Evolutionary conservation across 148 eudicot species (phyloP).

Genomic region (Cornus controversa): DNA sequence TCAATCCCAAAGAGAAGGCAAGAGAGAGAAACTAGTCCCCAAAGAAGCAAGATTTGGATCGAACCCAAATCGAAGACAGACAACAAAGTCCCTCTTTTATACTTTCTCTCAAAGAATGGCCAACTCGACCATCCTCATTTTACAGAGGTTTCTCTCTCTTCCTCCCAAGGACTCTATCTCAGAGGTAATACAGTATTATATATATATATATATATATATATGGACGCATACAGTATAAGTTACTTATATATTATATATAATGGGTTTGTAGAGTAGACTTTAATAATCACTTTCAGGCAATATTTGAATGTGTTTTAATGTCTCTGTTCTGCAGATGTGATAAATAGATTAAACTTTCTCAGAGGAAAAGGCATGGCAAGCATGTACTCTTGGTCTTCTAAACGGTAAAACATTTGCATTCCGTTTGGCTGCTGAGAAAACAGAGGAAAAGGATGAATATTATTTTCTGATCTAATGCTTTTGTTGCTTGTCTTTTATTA

Average conservation of each 20-base stretch:
- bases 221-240: no score
- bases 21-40: conserved; percentile 16
- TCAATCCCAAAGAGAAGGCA: conserved; percentile 13
- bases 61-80: background rate
- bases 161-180: conserved; percentile 38
- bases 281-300: no score
- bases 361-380: conserved; percentile 33
- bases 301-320: background rate
- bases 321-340: conserved; percentile 21
- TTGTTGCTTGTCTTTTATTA: background rate
- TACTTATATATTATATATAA: no score
- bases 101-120: conserved; percentile 39
- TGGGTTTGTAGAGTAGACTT: no score
- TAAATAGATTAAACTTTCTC: conserved; percentile 20
- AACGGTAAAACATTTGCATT: conserved; percentile 17
- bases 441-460: background rate
- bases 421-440: background rate
- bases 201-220: background rate
- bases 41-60: conserved; percentile 11
- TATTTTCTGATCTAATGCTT: no score
- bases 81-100: conserved; percentile 27
- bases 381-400: conserved; percentile 35
- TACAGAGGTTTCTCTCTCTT: conserved; percentile 41
- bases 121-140: conserved; percentile 49
- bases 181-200: conserved; percentile 21